Base-by-base conservation (phyloP, 306 rosid species). In the Medicago arabica region DNA sequence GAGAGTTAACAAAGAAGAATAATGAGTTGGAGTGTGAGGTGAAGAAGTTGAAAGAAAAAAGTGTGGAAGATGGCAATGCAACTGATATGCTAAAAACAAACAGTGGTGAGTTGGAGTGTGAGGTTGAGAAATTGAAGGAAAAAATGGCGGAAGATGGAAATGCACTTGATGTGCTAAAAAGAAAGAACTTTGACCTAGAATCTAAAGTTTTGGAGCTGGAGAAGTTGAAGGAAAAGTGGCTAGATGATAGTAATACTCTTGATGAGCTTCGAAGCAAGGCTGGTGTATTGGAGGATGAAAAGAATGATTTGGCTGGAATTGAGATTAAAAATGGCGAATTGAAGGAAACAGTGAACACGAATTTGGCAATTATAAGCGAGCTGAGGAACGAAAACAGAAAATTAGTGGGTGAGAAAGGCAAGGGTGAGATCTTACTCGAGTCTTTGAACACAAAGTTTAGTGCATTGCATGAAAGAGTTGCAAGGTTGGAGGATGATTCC, bases 231-330 rank as follows among this genome's bases (percentile, higher is more conserved):
- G 17, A 38, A 43, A 50, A 31, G 47, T 31, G 36, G 68, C 1
- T 31, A 1, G 63, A 28, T 19, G 78, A 81, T 17, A 15, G 16
- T 1, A 34, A 4, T 6, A 18, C 9, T 25, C 1, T 79, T 58
- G 71, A 11, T 25, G 73, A 71, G 34, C 23, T 75, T 5, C 43
- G 55, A 16, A 59, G 6, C 2, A 59, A 18, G 60, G 36, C 66
- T 5, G 1, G 8, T n/a, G 28, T 5, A 1, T 75, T 76, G 75
- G 82, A 76, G 55, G 40, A 23, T 14, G 71, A 46, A n/a, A 79
- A 51, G 38, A 6, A 8, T 17, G 53, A 1, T 23, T 3, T 79
- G 51, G 64, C 5, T 63, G 67, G 1, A 15, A n/a, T 74, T 21
- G 36, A 34, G 59, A 8, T 9, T 4, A 78, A 53, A 40, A 71